These are phyloP conservation scores for Aspergillus pseudoglaucus DNA, from an alignment of 2,329 filamentous ascomycete species.

Conservation along the genomic window DNA sequence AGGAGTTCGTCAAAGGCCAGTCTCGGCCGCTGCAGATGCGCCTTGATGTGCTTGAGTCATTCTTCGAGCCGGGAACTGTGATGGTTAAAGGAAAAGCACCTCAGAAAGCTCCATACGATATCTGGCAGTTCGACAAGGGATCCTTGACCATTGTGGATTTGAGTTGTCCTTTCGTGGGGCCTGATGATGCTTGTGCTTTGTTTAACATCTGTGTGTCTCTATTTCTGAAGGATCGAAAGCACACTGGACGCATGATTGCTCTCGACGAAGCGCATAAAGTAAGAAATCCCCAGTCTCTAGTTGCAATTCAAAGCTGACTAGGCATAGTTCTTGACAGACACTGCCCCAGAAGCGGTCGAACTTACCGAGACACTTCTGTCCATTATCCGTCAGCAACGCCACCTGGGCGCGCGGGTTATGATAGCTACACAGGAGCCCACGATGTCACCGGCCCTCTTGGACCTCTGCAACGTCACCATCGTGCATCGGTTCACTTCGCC, in stretches of 20 bases:
- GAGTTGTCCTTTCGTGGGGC: constrained; percentile 63
- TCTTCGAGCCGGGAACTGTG: constrained; percentile 41
- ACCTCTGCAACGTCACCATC: constrained; percentile 64
- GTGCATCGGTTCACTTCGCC: constrained; percentile 67
- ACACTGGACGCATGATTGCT: constrained; percentile 56
- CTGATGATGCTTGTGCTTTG: constrained; percentile 60
- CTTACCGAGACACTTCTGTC: constrained; percentile 59
- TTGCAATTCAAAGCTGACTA: not conserved
- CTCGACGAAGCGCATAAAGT: constrained; percentile 74
- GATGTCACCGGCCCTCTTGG: constrained; percentile 60
- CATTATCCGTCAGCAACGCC: constrained; percentile 64
- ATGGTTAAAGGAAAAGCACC: not conserved
- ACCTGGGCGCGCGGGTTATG: constrained; percentile 59
- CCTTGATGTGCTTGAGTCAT: constrained; percentile 58
- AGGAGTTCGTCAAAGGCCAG: constrained; percentile 46
- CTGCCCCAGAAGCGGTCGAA: constrained; percentile 46
- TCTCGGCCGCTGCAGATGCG: constrained; percentile 52
- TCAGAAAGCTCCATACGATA: not conserved
- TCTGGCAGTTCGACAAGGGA: not conserved
- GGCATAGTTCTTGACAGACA: constrained; percentile 51
- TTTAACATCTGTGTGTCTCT: constrained; percentile 66
- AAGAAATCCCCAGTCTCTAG: constrained; percentile 1
- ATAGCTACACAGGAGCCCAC: constrained; percentile 75
- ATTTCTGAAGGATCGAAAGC: constrained; percentile 52
- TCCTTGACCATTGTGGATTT: constrained; percentile 60